These are phyloP conservation scores for Bretziella fagacearum DNA, from an alignment of 2,329 filamentous ascomycete species.

Conservation along the genomic window DNA sequence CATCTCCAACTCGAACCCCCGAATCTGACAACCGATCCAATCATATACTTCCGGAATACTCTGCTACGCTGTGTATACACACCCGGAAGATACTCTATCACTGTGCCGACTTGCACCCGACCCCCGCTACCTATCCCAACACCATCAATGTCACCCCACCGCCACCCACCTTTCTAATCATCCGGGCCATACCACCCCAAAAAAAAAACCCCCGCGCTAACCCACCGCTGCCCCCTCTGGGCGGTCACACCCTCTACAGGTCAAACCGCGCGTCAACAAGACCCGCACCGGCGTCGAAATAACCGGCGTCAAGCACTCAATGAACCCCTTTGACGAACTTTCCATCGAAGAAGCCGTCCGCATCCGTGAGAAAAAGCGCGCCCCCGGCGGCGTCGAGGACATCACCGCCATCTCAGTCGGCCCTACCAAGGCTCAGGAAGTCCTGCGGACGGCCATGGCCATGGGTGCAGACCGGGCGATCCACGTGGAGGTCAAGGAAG, in stretches of 20 bases:
- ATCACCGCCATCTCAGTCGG: conserved; percentile 84
- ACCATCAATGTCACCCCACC: no score
- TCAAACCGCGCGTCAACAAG: conserved; percentile 55
- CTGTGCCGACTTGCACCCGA: neutral
- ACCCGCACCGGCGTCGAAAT: conserved; percentile 78
- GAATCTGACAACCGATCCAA: neutral
- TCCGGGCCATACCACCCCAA: neutral
- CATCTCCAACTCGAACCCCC: neutral
- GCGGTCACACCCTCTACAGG: no score
- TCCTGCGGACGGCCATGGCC: conserved; percentile 90
- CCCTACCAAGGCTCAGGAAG: conserved; percentile 71
- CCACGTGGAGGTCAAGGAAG: conserved; percentile 66
- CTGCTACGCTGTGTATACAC: neutral
- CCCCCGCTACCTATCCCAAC: no score
- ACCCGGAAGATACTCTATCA: neutral
- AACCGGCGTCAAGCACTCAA: conserved; percentile 83
- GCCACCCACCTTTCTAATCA: neutral
- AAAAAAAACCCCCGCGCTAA: no score
- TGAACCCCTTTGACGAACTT: conserved; percentile 99
- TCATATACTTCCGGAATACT: neutral
- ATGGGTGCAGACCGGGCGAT: conserved; percentile 92
- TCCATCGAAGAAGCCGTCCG: conserved; percentile 92
- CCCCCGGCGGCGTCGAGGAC: conserved; percentile 62
- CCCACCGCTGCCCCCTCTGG: no score
- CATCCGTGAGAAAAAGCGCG: conserved; percentile 70